Percentiles rank a stretch among this genome's conserved stretches.
These are phyloP conservation scores for Pseudogymnoascus pannorum DNA, from an alignment of 2,329 filamentous ascomycete species.

Conservation along the genomic window DNA sequence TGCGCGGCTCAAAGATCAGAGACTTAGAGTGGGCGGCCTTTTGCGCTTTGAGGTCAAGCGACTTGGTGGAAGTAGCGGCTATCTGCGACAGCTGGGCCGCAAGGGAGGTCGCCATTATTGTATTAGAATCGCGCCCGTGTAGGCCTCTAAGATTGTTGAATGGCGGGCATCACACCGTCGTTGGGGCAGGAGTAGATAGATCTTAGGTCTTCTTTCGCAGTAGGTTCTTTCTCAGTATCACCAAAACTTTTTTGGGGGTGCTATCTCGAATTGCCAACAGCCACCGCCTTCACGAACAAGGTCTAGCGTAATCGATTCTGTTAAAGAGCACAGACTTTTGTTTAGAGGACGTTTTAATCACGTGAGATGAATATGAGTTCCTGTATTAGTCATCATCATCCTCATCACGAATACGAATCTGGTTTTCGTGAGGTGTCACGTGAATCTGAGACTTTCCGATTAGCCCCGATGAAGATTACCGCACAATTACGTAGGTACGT, in stretches of 20 bases:
- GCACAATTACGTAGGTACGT: neutral
- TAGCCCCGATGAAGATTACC: neutral
- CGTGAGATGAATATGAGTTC: neutral
- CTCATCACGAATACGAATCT: neutral
- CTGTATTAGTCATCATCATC: neutral
- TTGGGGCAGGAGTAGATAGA: neutral
- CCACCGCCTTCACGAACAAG: neutral
- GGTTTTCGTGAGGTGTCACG: neutral
- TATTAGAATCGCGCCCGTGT: neutral
- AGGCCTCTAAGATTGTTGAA: neutral
- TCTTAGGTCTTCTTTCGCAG: neutral
- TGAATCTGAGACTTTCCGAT: neutral
- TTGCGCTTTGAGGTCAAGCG: conserved; percentile 88
- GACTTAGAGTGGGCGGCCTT: conserved; percentile 89
- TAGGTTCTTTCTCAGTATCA: conserved; percentile 7
- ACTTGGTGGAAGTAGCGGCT: conserved; percentile 79
- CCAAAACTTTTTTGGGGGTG: conserved; percentile 7
- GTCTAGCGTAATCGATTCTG: neutral
- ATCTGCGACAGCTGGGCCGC: conserved; percentile 92
- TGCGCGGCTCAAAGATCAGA: conserved; percentile 79
- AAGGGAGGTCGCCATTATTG: conserved; percentile 71
- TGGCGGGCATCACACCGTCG: conserved; percentile 6
- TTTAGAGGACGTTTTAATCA: neutral
- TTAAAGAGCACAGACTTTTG: neutral
- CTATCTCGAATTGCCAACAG: conserved; percentile 4